Evolutionary conservation across 129 eudicot species (phyloP).

Genomic region (Tagetes patula): DNA sequence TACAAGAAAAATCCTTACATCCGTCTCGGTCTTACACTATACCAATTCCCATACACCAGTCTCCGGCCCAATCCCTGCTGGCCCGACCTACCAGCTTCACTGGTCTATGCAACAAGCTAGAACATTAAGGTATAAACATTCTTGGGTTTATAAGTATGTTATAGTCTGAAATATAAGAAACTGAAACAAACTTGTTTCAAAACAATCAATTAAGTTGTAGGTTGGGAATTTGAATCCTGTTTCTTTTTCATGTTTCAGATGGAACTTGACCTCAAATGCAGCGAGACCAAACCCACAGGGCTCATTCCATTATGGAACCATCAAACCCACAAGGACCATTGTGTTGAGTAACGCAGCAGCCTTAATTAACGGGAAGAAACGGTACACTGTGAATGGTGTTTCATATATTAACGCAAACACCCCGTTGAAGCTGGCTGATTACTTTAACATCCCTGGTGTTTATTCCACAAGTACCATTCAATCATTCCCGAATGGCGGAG

Average conservation of each 20-base stretch:
- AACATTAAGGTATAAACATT: constrained; percentile 51
- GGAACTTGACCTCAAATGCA: constrained; percentile 94
- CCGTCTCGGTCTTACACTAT: constrained; percentile 69
- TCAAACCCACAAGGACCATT: constrained; percentile 57
- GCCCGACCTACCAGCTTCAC: constrained; percentile 50
- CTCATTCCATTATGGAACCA: constrained; percentile 82
- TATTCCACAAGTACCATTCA: constrained; percentile 60
- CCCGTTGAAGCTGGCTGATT: constrained; percentile 91
- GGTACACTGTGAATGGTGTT: constrained; percentile 85
- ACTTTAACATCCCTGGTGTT: constrained; percentile 88
- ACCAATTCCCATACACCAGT: constrained; percentile 62
- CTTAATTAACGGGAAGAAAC: constrained; percentile 63
- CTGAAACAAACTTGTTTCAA: not conserved
- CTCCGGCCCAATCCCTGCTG: constrained; percentile 82
- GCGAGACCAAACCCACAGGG: constrained; percentile 99
- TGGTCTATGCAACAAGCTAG: constrained; percentile 95
- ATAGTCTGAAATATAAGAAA: not conserved
- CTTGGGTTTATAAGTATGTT: not conserved
- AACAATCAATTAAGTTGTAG: not conserved
- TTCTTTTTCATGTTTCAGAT: constrained; percentile 39
- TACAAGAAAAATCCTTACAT: constrained; percentile 53
- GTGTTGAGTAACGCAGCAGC: constrained; percentile 68
- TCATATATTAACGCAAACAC: constrained; percentile 78
- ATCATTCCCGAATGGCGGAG: constrained; percentile 49
- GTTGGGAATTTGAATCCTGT: not conserved